Evolutionary conservation across 352 stramenopile genomes (phyloP), one percentile per base, ranked within the genome.

Genomic region (Elongisporangium undulatum): DNA sequence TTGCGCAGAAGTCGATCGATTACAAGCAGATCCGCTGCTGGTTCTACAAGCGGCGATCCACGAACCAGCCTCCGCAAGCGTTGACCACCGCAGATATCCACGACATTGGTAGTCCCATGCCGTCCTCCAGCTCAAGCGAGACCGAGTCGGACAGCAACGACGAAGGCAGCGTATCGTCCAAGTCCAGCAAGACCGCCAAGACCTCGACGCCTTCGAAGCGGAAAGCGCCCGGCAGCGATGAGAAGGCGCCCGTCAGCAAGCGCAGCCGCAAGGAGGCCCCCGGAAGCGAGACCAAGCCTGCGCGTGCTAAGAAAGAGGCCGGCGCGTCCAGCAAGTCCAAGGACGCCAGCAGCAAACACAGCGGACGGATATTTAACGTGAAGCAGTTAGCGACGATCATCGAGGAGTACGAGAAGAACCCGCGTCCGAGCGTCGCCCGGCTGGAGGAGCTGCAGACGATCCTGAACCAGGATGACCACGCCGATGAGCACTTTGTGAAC

Each of bases 21-120:
- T 92, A 93, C 72, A 94, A 94, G 68, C 85, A 94, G 57, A 85
- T 94, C 53, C 79, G 85, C 5, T 89, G 85, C 61, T 94, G 85
- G 85, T 94, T 94, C 66, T 94, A 94, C 72, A 94, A 94, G 64
- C 77, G 85, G 15, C 77, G 83, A 52, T 90, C 83, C 5, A 85
- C 80, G 13, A 90, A 92, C 41, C 77, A 89, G 50, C 83, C 80
- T 49, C 83, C 83, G 41, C 83, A 92, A 63, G 80, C 81, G 19
- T 60, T 92, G 13, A 84, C 74, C 20, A 63, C 68, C 8, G 69
- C 81, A 12, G 83, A 90, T 60, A 63, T 89, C 16, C 65, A 79
- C 21, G 73, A 89, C 19, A 63, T 72, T 34, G 62, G 68, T 1
- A 71, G 54, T 16, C 65, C 63, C 1, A 75, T 54, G 49, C 70